phyloP scores from a whole-genome alignment of 2,329 filamentous ascomycete species.

The Fusarium sp. region DNA sequence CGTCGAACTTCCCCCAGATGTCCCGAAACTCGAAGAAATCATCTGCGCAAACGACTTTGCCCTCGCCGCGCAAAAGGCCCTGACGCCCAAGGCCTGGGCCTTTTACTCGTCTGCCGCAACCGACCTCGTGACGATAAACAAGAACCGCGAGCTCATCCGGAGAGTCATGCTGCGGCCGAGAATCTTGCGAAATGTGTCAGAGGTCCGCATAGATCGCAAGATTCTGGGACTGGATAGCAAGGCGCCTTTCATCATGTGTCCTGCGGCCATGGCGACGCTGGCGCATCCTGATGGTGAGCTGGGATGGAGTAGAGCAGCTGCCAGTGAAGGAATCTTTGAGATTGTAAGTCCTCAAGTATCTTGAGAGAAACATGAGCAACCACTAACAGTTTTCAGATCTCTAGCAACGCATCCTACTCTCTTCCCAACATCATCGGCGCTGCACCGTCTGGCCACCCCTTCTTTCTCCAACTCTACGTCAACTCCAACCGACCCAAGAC shows the following conservation, averaged over 20 bases:
- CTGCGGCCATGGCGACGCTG: conserved; percentile 75
- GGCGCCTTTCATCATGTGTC: conserved; percentile 75
- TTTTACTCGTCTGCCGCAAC: conserved; percentile 79
- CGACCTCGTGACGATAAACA: conserved; percentile 69
- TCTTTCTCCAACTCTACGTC: conserved; percentile 66
- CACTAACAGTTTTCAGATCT: conserved; percentile 35
- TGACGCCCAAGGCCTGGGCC: conserved; percentile 77
- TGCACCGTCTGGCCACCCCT: conserved; percentile 41
- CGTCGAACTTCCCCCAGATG: conserved; percentile 27
- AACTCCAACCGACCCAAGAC: conserved; percentile 67
- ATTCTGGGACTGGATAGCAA: conserved; percentile 68
- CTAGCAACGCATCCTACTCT: conserved; percentile 48
- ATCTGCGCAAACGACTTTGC: conserved; percentile 70
- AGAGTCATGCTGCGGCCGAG: conserved; percentile 73
- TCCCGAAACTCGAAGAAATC: conserved; percentile 43
- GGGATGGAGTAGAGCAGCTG: conserved; percentile 49
- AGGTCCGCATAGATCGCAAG: conserved; percentile 64
- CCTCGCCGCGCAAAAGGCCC: conserved; percentile 66
- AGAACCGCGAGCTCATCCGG: conserved; percentile 70
- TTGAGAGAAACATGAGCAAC: too few species aligned
- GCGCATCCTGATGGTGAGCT: conserved; percentile 76
- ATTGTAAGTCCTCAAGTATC: conserved; percentile 31
- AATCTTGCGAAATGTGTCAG: conserved; percentile 69
- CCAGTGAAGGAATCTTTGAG: conserved; percentile 48
- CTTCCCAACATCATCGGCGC: conserved; percentile 46